Percentiles rank a stretch among this genome's conserved stretches.
phyloP scores from a whole-genome alignment of 208 protist species.

The Polymyxa betae region DNA sequence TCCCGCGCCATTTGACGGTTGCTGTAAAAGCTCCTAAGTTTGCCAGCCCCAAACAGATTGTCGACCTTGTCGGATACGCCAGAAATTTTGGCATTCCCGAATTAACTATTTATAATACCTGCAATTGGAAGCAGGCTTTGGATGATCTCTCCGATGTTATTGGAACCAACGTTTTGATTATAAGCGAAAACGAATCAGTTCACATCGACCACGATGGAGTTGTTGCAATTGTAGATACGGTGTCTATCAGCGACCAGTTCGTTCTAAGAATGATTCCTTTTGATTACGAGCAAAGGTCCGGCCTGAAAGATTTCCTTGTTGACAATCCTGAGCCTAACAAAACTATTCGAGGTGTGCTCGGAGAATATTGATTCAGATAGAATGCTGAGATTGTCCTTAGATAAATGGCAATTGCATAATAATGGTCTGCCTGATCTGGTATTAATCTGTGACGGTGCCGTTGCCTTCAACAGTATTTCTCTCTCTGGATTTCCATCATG shows the following conservation, averaged over 20 bases:
- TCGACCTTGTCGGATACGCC: not conserved
- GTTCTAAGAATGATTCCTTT: not conserved
- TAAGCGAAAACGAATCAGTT: too few relatives aligned
- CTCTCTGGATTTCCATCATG: constrained; percentile 36
- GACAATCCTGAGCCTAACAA: not conserved
- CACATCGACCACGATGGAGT: too few relatives aligned
- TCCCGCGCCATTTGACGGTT: too few relatives aligned
- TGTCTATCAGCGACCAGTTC: too few relatives aligned
- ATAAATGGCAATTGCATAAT: not conserved
- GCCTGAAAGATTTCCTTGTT: not conserved
- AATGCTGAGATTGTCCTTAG: not conserved
- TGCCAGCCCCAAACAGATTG: not conserved
- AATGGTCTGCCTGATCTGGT: constrained; percentile 18
- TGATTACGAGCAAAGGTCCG: not conserved
- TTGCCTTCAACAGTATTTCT: constrained; percentile 14
- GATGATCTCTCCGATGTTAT: too few relatives aligned
- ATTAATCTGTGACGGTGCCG: constrained; percentile 21
- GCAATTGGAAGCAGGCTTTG: too few relatives aligned
- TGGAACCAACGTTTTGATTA: too few relatives aligned
- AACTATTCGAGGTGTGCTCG: not conserved
- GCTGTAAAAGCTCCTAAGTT: not conserved
- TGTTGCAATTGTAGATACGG: too few relatives aligned
- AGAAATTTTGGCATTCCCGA: not conserved
- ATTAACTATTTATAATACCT: not conserved
- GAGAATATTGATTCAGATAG: not conserved